Evolutionary conservation across 1,284 basidiomycete genomes (phyloP), one percentile per base, ranked within the genome.

Genomic region (Marasmius oreades): DNA sequence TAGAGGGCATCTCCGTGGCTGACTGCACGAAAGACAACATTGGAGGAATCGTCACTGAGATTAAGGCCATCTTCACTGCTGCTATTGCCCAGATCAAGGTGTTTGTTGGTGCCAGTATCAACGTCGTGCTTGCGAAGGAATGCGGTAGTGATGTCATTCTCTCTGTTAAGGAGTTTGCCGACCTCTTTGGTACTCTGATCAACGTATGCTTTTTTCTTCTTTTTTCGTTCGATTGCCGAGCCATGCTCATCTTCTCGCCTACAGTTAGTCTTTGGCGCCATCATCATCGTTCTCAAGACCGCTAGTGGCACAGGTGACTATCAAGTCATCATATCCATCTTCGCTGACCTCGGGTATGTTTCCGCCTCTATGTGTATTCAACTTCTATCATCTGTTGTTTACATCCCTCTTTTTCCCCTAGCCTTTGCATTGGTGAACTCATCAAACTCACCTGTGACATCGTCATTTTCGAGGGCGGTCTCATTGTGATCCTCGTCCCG

Each of bases 341-440:
- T 50, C 47, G 47, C 28, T n/a, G 47, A 50, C 12, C 47, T 50
- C n/a, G 47, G 47, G 47, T 50, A 50, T 31, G 47, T 50, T 10
- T 14, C 14, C 33, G 16, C 5, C 5, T 20, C 14, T n/a, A n/a
- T n/a, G n/a, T n/a, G n/a, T n/a, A 5, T 31, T 31, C 10, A 10
- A 42, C 16, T 2, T 4, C 8, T 6, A 5, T 50, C 2, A 18
- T 33, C 8, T 11, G 23, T 20, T 5, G 8, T n/a, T 33, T 5
- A 28, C 18, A 18, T 16, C 28, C 31, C 26, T 5, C n/a, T n/a
- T n/a, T n/a, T n/a, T n/a, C n/a, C n/a, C 28, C 28, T 16, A 50
- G 47, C 16, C 16, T 50, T n/a, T 26, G 23, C 47, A 50, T 50
- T 33, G 47, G 47, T 16, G 47, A 50, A 16, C 33, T 50, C 47